These are phyloP conservation scores for Colletotrichum caudatum DNA, from an alignment of 2,329 filamentous ascomycete genomes.

Conservation along the genomic window DNA sequence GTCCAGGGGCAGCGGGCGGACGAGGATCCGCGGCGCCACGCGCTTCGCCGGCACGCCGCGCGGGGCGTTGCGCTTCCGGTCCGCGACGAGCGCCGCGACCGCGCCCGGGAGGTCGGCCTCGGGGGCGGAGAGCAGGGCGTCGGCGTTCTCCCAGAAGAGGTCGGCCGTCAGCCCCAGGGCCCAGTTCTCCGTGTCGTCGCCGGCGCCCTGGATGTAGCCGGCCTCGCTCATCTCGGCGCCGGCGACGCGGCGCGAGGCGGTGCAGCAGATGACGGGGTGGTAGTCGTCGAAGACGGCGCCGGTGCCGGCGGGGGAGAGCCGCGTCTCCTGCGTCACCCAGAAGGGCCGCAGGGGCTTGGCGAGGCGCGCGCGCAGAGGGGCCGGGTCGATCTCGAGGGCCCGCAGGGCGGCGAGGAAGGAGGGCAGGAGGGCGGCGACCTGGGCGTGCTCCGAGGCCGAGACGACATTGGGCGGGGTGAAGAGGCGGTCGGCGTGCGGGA, in stretches of 20 bases:
- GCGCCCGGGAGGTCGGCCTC: slow-evolving; percentile 73
- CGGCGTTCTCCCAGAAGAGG: slow-evolving; percentile 81
- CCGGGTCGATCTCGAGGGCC: slow-evolving; percentile 71
- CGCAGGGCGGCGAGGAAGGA: slow-evolving; percentile 65
- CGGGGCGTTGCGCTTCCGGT: slow-evolving; percentile 41
- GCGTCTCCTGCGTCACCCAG: slow-evolving; percentile 82
- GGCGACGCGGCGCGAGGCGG: slow-evolving; percentile 78
- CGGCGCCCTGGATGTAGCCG: slow-evolving; percentile 90
- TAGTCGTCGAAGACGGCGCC: slow-evolving; percentile 65
- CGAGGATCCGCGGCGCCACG: slow-evolving; percentile 54
- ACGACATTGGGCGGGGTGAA: slow-evolving; percentile 80
- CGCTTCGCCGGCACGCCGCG: slow-evolving; percentile 41
- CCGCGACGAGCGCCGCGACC: slow-evolving; percentile 60
- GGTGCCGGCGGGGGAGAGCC: slow-evolving; percentile 46
- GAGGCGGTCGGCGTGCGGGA: slow-evolving; percentile 58
- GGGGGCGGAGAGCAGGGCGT: slow-evolving; percentile 68
- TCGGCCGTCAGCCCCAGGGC: slow-evolving; percentile 80
- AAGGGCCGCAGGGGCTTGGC: slow-evolving; percentile 80
- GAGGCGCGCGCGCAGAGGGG: slow-evolving; percentile 65
- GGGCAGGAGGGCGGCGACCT: slow-evolving; percentile 74
- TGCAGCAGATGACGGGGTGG: slow-evolving; percentile 85
- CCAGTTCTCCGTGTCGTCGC: slow-evolving; percentile 96
- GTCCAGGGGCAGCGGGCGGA: slow-evolving; percentile 51
- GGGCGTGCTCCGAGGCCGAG: slow-evolving; percentile 79
- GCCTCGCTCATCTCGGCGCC: slow-evolving; percentile 75